Conservation (phyloP, 2,329 filamentous ascomycete genomes). For the Fusarium tanahbumbuense region DNA sequence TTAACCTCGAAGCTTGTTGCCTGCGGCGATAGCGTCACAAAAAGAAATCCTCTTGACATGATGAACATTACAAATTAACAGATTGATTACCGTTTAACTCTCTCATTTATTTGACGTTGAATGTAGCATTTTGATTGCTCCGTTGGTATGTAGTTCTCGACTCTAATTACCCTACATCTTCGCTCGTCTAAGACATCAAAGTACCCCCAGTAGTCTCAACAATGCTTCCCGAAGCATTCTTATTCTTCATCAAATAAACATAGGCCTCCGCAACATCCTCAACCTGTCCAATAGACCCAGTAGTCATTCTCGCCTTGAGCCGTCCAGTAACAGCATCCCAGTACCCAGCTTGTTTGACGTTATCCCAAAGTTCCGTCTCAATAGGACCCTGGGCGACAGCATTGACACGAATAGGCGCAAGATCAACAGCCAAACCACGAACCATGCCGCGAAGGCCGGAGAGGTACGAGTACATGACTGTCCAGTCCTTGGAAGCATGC, state of each 20-base stretch:
- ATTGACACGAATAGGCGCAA: conserved; percentile 37
- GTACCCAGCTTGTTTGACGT: conserved; percentile 29
- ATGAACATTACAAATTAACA: not conserved
- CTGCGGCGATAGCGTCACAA: not conserved
- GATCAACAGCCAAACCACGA: conserved; percentile 33
- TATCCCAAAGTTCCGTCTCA: conserved; percentile 35
- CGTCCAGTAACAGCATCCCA: conserved; percentile 30
- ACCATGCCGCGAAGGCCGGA: conserved; percentile 32
- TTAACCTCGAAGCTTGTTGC: too few relatives aligned
- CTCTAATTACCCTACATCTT: not conserved
- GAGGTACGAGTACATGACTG: conserved; percentile 27
- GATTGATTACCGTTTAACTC: too few relatives aligned
- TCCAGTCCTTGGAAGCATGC: conserved; percentile 34
- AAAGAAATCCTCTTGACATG: not conserved
- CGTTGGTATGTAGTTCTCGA: not conserved
- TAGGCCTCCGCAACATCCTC: conserved; percentile 41
- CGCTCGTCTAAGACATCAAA: conserved; percentile 23
- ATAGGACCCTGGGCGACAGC: conserved; percentile 30
- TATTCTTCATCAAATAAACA: conserved; percentile 42
- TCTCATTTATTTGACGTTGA: too few relatives aligned
- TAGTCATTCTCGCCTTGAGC: conserved; percentile 32
- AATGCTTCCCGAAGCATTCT: conserved; percentile 35
- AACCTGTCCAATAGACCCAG: conserved; percentile 22
- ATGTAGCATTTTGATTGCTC: too few relatives aligned
- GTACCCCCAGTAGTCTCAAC: conserved; percentile 39